Evolutionary conservation across 345 rosid species (phyloP).

Genomic region (Salix dunnii): DNA sequence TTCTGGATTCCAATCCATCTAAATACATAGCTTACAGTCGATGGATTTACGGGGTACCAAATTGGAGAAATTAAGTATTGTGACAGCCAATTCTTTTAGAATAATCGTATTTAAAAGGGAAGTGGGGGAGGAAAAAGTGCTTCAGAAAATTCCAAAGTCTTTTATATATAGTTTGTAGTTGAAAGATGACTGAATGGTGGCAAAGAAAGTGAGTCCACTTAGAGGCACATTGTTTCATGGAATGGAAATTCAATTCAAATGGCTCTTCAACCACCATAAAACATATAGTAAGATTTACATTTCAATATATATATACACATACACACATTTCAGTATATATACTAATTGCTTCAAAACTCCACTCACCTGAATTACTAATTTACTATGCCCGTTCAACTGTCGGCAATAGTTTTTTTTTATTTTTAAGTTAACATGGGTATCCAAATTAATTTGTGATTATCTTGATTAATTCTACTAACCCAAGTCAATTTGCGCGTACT

Average conservation of each 20-base stretch:
- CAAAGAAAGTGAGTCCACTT: conserved; percentile 34
- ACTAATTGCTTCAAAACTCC: not conserved
- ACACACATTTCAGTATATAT: conserved; percentile 2
- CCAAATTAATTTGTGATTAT: too few relatives aligned
- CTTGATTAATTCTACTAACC: too few relatives aligned
- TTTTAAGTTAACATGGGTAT: too few relatives aligned
- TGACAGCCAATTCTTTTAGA: conserved; percentile 37
- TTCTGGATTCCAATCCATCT: not conserved
- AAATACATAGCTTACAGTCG: not conserved
- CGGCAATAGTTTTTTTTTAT: too few relatives aligned
- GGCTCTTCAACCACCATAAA: conserved; percentile 22
- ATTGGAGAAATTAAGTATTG: conserved; percentile 37
- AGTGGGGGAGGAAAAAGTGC: conserved; percentile 22
- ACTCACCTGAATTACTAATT: not conserved
- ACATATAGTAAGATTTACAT: not conserved
- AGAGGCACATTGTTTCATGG: conserved; percentile 26
- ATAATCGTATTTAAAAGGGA: conserved; percentile 27
- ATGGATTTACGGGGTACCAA: not conserved
- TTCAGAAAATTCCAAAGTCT: not conserved
- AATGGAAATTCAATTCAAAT: conserved; percentile 14
- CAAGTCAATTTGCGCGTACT: rapidly evolving
- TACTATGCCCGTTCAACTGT: not conserved
- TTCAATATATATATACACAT: not conserved
- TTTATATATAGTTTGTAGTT: not conserved
- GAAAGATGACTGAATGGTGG: conserved; percentile 11